A percentile compares a stretch with the other conserved stretches of the same genome.
Conservation (phyloP, 1,139 yeast species). For the Debaryomycetaceae sp. region DNA sequence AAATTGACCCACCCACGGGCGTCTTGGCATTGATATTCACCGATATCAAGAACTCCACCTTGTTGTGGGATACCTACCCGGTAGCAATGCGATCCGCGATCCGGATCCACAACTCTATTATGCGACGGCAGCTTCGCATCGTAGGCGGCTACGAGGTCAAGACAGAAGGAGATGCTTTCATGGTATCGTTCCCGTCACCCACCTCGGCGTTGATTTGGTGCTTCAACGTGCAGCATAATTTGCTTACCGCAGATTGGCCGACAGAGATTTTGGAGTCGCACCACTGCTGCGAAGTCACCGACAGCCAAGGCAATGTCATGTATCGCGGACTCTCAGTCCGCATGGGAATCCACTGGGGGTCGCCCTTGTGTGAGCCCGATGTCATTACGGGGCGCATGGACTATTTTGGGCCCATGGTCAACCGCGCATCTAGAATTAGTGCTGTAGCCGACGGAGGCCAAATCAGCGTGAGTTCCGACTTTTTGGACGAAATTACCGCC, state of each 20-base stretch:
- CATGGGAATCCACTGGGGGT: conserved; percentile 98
- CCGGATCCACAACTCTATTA: conserved; percentile 82
- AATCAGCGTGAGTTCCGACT: conserved; percentile 76
- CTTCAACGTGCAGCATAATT: conserved; percentile 79
- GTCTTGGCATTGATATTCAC: conserved; percentile 93
- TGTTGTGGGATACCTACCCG: conserved; percentile 88
- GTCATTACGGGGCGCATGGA: conserved; percentile 96
- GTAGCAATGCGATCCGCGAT: conserved; percentile 95
- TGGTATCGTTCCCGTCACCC: conserved; percentile 96
- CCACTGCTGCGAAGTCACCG: conserved; percentile 79
- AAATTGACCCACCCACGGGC: conserved; percentile 92
- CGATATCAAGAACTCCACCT: conserved; percentile 89
- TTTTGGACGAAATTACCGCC: conserved; percentile 57
- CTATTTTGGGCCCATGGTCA: conserved; percentile 97
- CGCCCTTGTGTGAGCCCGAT: conserved; percentile 93
- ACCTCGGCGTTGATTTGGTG: conserved; percentile 91
- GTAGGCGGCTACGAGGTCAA: conserved; percentile 97
- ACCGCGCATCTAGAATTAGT: conserved; percentile 85
- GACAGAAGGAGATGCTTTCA: conserved; percentile 98
- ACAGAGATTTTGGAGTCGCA: conserved; percentile 76
- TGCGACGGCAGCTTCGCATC: conserved; percentile 87
- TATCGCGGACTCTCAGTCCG: conserved; percentile 89
- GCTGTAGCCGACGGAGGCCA: conserved; percentile 99
- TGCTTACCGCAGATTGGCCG: conserved; percentile 88
- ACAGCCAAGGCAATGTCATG: conserved; percentile 47